A percentile compares a stretch with the other conserved stretches of the same genome.
These are phyloP conservation scores for Suillus discolor DNA, from an alignment of 768 basidiomycete genomes.

Conservation along the genomic window DNA sequence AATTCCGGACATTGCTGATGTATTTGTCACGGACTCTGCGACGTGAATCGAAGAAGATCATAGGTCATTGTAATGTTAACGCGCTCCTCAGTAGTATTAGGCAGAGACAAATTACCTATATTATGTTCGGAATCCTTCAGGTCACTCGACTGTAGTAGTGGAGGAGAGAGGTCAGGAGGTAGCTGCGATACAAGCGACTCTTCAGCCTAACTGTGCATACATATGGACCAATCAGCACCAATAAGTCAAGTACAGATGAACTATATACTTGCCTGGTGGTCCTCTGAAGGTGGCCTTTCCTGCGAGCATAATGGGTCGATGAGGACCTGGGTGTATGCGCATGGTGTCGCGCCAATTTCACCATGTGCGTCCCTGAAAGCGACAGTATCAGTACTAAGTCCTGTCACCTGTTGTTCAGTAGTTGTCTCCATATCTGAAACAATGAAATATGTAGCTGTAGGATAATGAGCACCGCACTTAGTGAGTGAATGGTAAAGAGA, in stretches of 20 bases:
- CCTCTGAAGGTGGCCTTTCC: not conserved
- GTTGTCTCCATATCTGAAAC: conserved; percentile 5
- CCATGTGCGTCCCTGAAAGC: not conserved
- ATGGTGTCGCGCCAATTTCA: not conserved
- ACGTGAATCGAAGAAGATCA: not conserved
- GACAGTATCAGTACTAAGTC: not conserved
- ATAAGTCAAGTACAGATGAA: not conserved
- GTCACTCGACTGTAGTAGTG: not conserved
- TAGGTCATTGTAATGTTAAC: not conserved
- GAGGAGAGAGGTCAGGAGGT: not conserved
- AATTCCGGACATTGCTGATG: not conserved
- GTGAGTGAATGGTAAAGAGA: not conserved
- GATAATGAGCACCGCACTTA: not conserved
- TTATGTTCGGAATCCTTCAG: not conserved
- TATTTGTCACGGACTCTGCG: not conserved
- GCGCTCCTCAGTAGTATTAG: not conserved
- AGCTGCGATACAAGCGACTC: not conserved
- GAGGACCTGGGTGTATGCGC: not conserved
- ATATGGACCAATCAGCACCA: not conserved
- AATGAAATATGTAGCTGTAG: not conserved
- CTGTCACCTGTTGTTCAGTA: not conserved
- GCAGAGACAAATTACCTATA: not conserved
- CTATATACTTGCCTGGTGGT: not conserved
- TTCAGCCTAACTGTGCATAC: not conserved
- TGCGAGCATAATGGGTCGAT: not conserved